phyloP scores from a whole-genome alignment of 129 eudicot species.

The Arctium minus region DNA sequence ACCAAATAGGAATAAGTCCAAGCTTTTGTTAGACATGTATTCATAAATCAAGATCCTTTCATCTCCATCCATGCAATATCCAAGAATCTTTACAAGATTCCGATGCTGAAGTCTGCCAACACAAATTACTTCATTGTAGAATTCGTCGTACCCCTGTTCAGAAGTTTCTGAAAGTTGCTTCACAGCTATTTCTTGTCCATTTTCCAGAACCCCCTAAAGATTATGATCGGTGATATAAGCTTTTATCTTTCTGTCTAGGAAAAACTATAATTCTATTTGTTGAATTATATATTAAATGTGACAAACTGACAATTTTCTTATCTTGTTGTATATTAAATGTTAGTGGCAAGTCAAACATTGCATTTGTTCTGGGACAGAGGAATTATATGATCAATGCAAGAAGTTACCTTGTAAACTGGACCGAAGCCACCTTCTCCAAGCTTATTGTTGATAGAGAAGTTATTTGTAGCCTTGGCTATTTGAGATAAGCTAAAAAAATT shows the following conservation, averaged over 20 bases:
- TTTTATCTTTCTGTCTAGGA: not conserved
- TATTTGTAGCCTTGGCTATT: constrained; percentile 16
- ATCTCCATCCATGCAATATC: constrained; percentile 36
- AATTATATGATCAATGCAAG: not conserved
- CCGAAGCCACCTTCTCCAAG: constrained; percentile 43
- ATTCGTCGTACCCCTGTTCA: constrained; percentile 39
- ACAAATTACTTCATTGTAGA: constrained; percentile 40
- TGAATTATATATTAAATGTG: no score
- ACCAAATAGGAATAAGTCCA: constrained; percentile 41
- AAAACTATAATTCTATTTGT: not conserved
- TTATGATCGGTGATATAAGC: not conserved
- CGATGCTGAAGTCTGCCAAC: constrained; percentile 42
- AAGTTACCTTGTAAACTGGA: constrained; percentile 30
- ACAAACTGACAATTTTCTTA: no score
- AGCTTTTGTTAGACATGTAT: constrained; percentile 42
- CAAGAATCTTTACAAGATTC: constrained; percentile 38
- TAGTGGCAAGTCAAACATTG: not conserved
- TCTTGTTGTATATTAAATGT: no score
- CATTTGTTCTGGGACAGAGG: not conserved
- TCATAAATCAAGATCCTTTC: constrained; percentile 42
- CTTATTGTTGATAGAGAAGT: constrained; percentile 24
- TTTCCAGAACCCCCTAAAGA: constrained; percentile 19
- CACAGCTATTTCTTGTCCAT: constrained; percentile 35
- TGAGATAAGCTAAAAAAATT: not conserved
- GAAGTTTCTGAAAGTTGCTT: constrained; percentile 38